A percentile compares a stretch with the other conserved stretches of the same genome.
Evolutionary conservation across 2,329 filamentous ascomycete genomes (phyloP).

Genomic region (Chaetomiaceae sp.): DNA sequence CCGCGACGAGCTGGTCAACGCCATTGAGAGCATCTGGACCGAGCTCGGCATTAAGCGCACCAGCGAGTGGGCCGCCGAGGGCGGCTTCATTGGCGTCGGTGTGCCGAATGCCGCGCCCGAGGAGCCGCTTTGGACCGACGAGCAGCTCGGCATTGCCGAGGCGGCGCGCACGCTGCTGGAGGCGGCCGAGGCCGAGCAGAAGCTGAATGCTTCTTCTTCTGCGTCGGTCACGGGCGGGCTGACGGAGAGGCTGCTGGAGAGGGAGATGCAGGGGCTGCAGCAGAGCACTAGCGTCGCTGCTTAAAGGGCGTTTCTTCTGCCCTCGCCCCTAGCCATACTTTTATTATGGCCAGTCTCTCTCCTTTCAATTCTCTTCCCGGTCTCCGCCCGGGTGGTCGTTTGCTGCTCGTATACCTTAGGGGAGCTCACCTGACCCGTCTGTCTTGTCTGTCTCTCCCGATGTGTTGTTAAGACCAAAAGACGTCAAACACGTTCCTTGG

Average conservation of each 20-base stretch:
- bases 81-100: slow-evolving; percentile 93
- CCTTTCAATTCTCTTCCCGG: slow-evolving; percentile 7
- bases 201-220: slow-evolving; percentile 23
- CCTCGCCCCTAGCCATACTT: background rate
- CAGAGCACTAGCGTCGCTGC: slow-evolving; percentile 28
- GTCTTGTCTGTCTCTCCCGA: slow-evolving; percentile 5
- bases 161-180: slow-evolving; percentile 58
- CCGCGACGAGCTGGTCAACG: slow-evolving; percentile 78
- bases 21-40: slow-evolving; percentile 83
- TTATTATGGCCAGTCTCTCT: background rate
- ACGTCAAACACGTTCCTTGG: slow-evolving; percentile 29
- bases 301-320: slow-evolving; percentile 2
- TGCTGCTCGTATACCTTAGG: slow-evolving; percentile 10
- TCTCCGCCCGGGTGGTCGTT: background rate
- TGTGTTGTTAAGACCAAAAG: background rate
- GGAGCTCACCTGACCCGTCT: slow-evolving; percentile 29
- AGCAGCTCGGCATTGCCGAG: slow-evolving; percentile 75
- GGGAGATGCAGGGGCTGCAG: slow-evolving; percentile 39
- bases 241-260: slow-evolving; percentile 57
- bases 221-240: slow-evolving; percentile 37
- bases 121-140: slow-evolving; percentile 84
- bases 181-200: slow-evolving; percentile 20
- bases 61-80: slow-evolving; percentile 83
- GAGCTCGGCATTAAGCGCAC: slow-evolving; percentile 84
- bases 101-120: slow-evolving; percentile 58